Evolutionary conservation across 2,329 filamentous ascomycete genomes (phyloP).

Genomic region (Exophiala dermatitidis): DNA sequence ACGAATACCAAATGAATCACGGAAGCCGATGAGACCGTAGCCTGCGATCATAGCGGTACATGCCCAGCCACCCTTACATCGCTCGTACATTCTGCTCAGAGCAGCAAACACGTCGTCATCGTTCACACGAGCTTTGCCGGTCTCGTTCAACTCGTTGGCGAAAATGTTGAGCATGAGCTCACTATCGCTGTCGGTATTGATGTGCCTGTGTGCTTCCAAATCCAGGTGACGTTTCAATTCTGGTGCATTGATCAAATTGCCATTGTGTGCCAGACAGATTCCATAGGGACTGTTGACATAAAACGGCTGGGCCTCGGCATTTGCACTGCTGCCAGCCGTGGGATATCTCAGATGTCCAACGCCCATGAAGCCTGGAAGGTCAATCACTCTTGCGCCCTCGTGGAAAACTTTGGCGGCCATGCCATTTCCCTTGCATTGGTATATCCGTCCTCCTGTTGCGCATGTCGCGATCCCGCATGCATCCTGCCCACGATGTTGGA

Average conservation of each 20-base stretch:
- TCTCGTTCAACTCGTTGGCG: conserved; percentile 71
- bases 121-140: conserved; percentile 73
- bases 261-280: conserved; percentile 75
- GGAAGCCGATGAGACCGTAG: conserved; percentile 74
- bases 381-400: conserved; percentile 64
- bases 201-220: conserved; percentile 70
- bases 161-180: conserved; percentile 86
- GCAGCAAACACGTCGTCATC: conserved; percentile 68
- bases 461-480: conserved; percentile 75
- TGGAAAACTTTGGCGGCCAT: conserved; percentile 80
- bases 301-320: conserved; percentile 84
- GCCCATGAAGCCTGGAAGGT: conserved; percentile 79
- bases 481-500: conserved; percentile 77
- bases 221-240: conserved; percentile 67
- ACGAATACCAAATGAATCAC: conserved; percentile 73
- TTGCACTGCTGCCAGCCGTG: conserved; percentile 75
- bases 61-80: conserved; percentile 68
- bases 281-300: conserved; percentile 85
- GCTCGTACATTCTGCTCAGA: conserved; percentile 63
- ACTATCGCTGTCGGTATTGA: conserved; percentile 85
- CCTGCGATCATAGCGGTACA: conserved; percentile 75
- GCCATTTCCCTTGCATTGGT: conserved; percentile 84
- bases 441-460: conserved; percentile 69
- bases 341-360: conserved; percentile 83
- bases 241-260: conserved; percentile 75